phyloP scores from a whole-genome alignment of 306 rosid genomes.

The Lablab purpureus region DNA sequence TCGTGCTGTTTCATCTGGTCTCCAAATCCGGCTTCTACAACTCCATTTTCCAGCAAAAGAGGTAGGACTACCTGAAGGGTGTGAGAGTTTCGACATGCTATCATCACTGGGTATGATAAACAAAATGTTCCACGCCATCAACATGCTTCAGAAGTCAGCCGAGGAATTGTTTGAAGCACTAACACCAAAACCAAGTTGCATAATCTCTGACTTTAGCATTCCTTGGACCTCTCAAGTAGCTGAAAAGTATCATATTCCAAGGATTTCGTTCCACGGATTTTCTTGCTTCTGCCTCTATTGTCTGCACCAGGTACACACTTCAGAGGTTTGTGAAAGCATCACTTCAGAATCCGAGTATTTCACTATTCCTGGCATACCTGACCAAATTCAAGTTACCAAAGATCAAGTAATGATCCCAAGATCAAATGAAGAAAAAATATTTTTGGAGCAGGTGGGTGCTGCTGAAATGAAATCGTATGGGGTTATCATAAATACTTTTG shows the following conservation, averaged over 20 bases:
- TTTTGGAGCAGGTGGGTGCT: neutral
- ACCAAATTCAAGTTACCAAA: conserved; percentile 48
- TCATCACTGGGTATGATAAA: neutral
- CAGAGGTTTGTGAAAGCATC: conserved; percentile 47
- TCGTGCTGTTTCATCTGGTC: conserved; percentile 48
- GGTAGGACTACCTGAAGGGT: conserved; percentile 63
- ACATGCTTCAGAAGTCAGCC: conserved; percentile 46
- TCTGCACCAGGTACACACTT: neutral
- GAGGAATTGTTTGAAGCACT: conserved; percentile 49
- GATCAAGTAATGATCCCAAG: neutral
- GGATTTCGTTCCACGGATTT: conserved; percentile 59
- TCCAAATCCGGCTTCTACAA: conserved; percentile 29
- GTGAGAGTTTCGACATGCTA: conserved; percentile 59
- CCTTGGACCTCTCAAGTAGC: conserved; percentile 65
- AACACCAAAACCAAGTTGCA: conserved; percentile 58
- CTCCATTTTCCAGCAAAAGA: conserved; percentile 47
- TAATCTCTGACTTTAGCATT: conserved; percentile 60
- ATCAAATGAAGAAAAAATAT: neutral
- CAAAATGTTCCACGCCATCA: conserved; percentile 36
- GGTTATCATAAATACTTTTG: conserved; percentile 55
- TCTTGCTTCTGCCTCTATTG: conserved; percentile 52
- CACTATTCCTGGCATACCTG: conserved; percentile 49
- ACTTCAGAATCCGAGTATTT: conserved; percentile 48
- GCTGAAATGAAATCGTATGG: conserved; percentile 54
- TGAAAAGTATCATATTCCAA: conserved; percentile 53